These are phyloP conservation scores for Sutorius eximius DNA, from an alignment of 1,284 basidiomycete genomes.

Conservation along the genomic window DNA sequence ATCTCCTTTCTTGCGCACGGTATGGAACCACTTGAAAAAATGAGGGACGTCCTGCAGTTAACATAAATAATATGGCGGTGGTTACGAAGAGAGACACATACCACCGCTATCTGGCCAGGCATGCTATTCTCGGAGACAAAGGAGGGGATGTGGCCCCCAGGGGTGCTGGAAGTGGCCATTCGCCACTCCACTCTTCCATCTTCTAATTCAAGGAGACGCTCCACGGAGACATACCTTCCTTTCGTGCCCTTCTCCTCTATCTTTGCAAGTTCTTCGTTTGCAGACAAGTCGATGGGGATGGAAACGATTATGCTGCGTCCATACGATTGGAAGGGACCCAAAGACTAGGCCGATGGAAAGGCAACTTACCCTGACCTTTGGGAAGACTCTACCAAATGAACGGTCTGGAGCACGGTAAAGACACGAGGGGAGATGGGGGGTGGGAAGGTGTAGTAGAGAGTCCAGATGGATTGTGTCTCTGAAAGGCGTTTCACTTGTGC, in stretches of 20 bases:
- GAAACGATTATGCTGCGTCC: conserved; percentile 62
- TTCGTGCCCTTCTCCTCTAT: conserved; percentile 66
- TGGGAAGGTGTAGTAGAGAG: conserved; percentile 68
- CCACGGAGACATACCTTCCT: conserved; percentile 70
- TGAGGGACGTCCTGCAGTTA: conserved; percentile 62
- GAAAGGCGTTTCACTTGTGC: conserved; percentile 63
- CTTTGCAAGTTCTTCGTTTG: conserved; percentile 55
- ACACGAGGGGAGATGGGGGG: conserved; percentile 69
- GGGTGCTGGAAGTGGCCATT: conserved; percentile 75
- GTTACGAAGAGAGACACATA: conserved; percentile 30
- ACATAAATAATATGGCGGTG: conserved; percentile 3
- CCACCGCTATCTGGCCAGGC: conserved; percentile 61
- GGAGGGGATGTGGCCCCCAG: conserved; percentile 66
- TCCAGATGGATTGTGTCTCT: conserved; percentile 65
- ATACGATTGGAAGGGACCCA: not conserved
- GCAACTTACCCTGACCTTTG: conserved; percentile 54
- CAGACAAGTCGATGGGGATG: conserved; percentile 65
- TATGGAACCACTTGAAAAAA: conserved; percentile 51
- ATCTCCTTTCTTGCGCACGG: conserved; percentile 21
- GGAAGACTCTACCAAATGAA: conserved; percentile 47
- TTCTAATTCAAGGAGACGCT: conserved; percentile 61
- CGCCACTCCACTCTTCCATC: conserved; percentile 71
- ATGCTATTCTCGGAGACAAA: conserved; percentile 61
- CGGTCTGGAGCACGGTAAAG: conserved; percentile 71
- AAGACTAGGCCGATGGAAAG: not conserved